phyloP scores from a whole-genome alignment of 2,329 filamentous ascomycete genomes.

The Alternaria sp. region DNA sequence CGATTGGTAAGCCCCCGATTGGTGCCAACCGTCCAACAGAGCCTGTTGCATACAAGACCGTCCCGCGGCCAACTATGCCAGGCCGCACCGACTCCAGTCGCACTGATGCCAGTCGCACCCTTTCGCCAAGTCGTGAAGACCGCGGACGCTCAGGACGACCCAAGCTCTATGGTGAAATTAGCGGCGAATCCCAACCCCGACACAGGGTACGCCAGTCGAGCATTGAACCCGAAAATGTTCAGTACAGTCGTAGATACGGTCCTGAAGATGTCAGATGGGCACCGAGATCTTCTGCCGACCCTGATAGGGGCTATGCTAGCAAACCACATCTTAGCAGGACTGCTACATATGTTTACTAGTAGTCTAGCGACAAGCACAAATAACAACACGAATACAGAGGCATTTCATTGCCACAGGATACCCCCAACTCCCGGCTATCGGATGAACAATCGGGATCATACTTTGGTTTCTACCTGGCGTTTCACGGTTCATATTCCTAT shows the following conservation, averaged over 20 bases:
- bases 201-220: conserved; percentile 35
- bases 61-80: conserved; percentile 24
- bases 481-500: not conserved
- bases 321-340: conserved; percentile 38
- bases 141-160: conserved; percentile 33
- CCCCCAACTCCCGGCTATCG: conserved; percentile 9
- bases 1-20: conserved; percentile 44
- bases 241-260: conserved; percentile 40
- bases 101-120: conserved; percentile 35
- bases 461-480: conserved; percentile 5
- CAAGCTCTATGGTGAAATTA: conserved; percentile 38
- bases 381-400: conserved; percentile 6
- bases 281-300: conserved; percentile 29
- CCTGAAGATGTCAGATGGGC: conserved; percentile 51
- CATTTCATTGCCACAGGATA: conserved; percentile 14
- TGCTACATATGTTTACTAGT: conserved; percentile 43
- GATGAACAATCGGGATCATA: conserved; percentile 5
- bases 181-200: conserved; percentile 22
- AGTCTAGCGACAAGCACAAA: not conserved
- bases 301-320: conserved; percentile 30
- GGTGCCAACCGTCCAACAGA: conserved; percentile 41
- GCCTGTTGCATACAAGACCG: conserved; percentile 19
- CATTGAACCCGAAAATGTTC: conserved; percentile 43
- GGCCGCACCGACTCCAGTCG: conserved; percentile 35
- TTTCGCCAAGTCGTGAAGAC: conserved; percentile 35